Percentiles rank a stretch among this genome's conserved stretches.
These are phyloP conservation scores for Borovskyia barvae DNA, from an alignment of 208 protist genomes.

Conservation along the genomic window DNA sequence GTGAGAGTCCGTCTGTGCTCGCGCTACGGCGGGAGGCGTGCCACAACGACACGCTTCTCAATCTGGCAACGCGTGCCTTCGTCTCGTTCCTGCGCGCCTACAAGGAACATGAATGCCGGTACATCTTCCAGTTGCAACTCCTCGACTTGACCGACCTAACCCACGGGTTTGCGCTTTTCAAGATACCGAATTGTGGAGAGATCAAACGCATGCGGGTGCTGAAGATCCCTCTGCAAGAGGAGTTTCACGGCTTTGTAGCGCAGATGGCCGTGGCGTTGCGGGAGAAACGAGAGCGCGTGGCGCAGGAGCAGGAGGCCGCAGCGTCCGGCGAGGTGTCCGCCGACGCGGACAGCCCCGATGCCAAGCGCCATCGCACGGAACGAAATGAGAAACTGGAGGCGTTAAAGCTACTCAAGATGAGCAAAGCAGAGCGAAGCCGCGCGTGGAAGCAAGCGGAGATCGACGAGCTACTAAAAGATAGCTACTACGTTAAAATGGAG, in stretches of 20 bases:
- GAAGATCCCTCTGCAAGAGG: constrained; percentile 77
- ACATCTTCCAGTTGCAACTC: constrained; percentile 91
- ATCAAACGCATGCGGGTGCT: constrained; percentile 84
- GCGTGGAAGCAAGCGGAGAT: constrained; percentile 86
- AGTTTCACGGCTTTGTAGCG: constrained; percentile 69
- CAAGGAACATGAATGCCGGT: constrained; percentile 93
- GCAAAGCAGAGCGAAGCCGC: constrained; percentile 68
- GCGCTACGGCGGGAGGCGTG: constrained; percentile 55
- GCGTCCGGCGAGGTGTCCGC: constrained; percentile 12
- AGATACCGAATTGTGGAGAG: constrained; percentile 89
- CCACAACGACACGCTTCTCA: constrained; percentile 69
- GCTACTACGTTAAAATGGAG: constrained; percentile 92
- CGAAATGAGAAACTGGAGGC: constrained; percentile 85
- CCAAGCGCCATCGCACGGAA: constrained; percentile 73
- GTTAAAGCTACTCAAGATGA: constrained; percentile 85
- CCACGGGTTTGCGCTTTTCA: constrained; percentile 90
- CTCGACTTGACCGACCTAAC: constrained; percentile 95
- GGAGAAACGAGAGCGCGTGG: constrained; percentile 65
- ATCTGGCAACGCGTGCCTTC: constrained; percentile 82
- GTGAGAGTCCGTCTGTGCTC: constrained; percentile 64
- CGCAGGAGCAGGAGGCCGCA: constrained; percentile 38
- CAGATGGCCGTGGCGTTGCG: constrained; percentile 30
- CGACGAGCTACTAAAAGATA: constrained; percentile 87
- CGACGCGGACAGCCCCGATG: constrained; percentile 13
- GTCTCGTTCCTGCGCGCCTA: constrained; percentile 93